A percentile compares a stretch with the other conserved stretches of the same genome.
Conservation (phyloP, 306 rosid genomes). For the Trichosanthes truncata region DNA sequence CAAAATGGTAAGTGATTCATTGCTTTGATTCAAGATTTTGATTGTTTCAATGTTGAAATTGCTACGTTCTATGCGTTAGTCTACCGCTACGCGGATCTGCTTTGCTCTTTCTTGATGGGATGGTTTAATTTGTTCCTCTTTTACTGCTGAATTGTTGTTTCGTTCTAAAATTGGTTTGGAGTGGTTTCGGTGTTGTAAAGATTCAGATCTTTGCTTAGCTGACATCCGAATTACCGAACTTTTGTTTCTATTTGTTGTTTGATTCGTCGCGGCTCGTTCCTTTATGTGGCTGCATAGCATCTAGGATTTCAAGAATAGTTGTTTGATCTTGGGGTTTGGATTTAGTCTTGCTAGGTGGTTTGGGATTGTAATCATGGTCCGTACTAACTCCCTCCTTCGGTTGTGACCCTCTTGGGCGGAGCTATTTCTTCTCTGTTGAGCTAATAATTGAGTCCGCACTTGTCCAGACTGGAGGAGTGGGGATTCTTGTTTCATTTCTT, state of each 20-base stretch:
- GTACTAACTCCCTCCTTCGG: neutral
- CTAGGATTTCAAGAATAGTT: neutral
- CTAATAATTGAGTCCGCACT: neutral
- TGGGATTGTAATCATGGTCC: neutral
- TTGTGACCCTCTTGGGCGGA: neutral
- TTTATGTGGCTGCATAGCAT: neutral
- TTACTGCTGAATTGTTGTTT: neutral
- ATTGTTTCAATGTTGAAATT: neutral
- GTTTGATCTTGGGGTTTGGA: neutral
- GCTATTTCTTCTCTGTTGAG: neutral
- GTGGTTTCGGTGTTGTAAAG: neutral
- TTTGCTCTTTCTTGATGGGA: neutral
- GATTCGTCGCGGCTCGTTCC: neutral
- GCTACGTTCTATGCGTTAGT: neutral
- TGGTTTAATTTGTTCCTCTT: neutral
- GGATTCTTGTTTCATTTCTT: neutral
- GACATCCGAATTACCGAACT: neutral
- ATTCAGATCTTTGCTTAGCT: neutral
- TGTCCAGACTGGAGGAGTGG: neutral
- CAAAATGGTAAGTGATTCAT: neutral
- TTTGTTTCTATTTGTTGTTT: neutral
- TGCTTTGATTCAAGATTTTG: neutral
- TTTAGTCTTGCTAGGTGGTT: neutral
- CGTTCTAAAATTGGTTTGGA: neutral
- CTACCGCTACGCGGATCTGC: neutral